A percentile compares a stretch with the other conserved stretches of the same genome.
phyloP scores from a whole-genome alignment of 2,329 filamentous ascomycete genomes.

The Penicillium sp. region DNA sequence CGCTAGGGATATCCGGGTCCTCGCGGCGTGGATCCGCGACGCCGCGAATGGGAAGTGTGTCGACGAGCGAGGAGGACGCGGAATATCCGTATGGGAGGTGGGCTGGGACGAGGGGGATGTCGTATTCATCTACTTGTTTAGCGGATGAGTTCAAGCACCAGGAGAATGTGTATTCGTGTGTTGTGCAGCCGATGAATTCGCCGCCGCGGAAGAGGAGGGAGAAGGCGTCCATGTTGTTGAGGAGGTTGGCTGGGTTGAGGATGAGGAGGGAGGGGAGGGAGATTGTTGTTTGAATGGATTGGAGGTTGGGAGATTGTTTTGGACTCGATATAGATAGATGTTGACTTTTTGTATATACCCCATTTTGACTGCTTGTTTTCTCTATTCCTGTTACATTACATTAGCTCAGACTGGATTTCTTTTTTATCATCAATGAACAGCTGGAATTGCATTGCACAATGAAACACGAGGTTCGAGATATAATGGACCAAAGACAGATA shows the following conservation, averaged over 20 bases:
- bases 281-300: neutral
- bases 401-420: too few relatives aligned
- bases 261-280: conserved; percentile 4
- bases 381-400: too few relatives aligned
- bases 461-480: too few relatives aligned
- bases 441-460: too few relatives aligned
- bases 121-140: conserved; percentile 2
- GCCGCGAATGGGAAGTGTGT: neutral
- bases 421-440: too few relatives aligned
- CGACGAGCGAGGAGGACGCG: neutral
- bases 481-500: too few relatives aligned
- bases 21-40: neutral
- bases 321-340: neutral
- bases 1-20: neutral
- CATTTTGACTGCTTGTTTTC: neutral
- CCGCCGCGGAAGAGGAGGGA: conserved; percentile 9
- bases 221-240: conserved; percentile 20
- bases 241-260: conserved; percentile 21
- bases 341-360: neutral
- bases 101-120: neutral
- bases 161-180: conserved; percentile 13
- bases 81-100: neutral
- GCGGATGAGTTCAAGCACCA: conserved; percentile 3
- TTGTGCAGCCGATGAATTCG: neutral
- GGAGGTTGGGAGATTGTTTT: too few relatives aligned